Evolutionary conservation across 352 stramenopile genomes (phyloP).

Genomic region (Phytopythium cucurbitacearum): DNA sequence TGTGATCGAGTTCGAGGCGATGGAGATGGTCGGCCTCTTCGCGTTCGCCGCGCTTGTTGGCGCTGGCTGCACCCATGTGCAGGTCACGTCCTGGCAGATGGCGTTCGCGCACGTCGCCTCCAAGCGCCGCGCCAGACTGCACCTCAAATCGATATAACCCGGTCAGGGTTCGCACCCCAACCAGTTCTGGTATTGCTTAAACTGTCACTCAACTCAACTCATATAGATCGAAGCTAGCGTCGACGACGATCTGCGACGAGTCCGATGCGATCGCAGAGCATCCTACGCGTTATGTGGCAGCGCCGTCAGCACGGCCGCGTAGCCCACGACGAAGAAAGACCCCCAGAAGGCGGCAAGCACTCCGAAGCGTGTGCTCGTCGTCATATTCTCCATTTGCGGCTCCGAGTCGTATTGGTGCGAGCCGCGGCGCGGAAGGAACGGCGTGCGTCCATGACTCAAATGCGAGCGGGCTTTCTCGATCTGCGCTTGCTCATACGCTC

Average conservation of each 20-base stretch:
- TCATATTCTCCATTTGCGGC: not conserved
- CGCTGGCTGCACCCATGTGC: constrained; percentile 51
- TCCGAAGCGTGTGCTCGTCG: constrained; percentile 1
- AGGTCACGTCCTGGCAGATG: constrained; percentile 46
- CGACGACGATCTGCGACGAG: not conserved
- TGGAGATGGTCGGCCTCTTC: constrained; percentile 22
- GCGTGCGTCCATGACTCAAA: constrained; percentile 20
- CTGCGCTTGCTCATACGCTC: constrained; percentile 30
- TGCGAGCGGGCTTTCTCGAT: constrained; percentile 35
- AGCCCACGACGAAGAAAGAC: constrained; percentile 36
- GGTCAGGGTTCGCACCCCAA: constrained; percentile 8
- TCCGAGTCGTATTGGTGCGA: constrained; percentile 3
- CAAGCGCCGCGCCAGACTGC: constrained; percentile 12
- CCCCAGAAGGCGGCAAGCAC: constrained; percentile 22
- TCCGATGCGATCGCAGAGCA: not conserved
- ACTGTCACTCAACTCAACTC: constrained; percentile 5
- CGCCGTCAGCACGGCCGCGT: constrained; percentile 29
- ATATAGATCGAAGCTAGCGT: not conserved
- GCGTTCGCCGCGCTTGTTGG: constrained; percentile 34
- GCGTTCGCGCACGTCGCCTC: constrained; percentile 38
- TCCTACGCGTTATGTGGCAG: constrained; percentile 19
- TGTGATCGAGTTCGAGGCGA: constrained; percentile 18
- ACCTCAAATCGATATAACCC: constrained; percentile 24
- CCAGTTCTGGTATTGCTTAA: constrained; percentile 4
- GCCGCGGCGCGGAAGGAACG: constrained; percentile 5